Conservation (phyloP, 2,329 filamentous ascomycete species). For the Pestalotiopsis sp. region DNA sequence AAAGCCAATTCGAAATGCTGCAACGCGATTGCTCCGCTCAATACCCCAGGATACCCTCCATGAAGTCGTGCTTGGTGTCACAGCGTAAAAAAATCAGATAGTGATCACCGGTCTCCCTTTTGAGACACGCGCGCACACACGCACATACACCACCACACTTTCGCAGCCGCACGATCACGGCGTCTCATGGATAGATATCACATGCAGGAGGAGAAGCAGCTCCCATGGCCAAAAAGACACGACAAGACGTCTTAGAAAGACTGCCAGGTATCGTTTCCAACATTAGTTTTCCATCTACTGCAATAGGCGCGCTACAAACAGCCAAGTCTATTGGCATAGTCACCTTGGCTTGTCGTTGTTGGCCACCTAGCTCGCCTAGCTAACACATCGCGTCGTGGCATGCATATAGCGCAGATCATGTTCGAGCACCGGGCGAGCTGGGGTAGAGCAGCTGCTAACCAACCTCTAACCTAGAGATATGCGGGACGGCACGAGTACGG, state of each 20-base stretch:
- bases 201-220: not conserved
- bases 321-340: too few relatives aligned
- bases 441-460: not conserved
- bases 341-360: not conserved
- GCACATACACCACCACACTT: not conserved
- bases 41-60: not conserved
- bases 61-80: not conserved
- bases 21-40: not conserved
- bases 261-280: too few relatives aligned
- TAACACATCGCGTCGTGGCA: not conserved
- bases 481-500: conserved; percentile 13
- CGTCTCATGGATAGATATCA: not conserved
- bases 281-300: too few relatives aligned
- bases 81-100: not conserved
- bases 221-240: not conserved
- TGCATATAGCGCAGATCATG: conserved; percentile 12
- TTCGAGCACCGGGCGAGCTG: not conserved
- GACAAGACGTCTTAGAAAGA: too few relatives aligned
- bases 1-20: not conserved
- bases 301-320: too few relatives aligned
- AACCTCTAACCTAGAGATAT: conserved; percentile 1
- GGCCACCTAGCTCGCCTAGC: not conserved
- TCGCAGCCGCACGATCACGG: not conserved
- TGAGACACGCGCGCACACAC: not conserved
- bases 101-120: not conserved